A percentile compares a stretch with the other conserved stretches of the same genome.
Conservation (phyloP, 441 rosid genomes). For the Populus hybrid region DNA sequence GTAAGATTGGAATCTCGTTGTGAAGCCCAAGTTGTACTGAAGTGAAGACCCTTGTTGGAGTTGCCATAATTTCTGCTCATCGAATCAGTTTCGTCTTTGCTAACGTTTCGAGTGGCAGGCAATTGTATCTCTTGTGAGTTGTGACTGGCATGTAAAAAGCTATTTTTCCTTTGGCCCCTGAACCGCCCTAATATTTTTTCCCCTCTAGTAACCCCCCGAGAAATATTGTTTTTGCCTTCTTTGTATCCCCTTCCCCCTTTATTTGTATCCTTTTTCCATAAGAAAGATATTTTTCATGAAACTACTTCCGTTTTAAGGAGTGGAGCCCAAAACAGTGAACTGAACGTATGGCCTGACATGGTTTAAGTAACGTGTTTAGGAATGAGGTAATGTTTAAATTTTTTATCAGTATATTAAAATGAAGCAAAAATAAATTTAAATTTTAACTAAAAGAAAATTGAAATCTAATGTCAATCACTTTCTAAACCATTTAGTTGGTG, state of each 20-base stretch:
- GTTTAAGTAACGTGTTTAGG: too few species aligned
- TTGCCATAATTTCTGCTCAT: not conserved
- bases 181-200: not conserved
- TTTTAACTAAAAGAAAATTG: too few species aligned
- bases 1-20: not conserved
- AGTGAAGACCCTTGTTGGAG: conserved; percentile 7
- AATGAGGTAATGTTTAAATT: too few species aligned
- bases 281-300: not conserved
- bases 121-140: conserved; percentile 3
- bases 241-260: not conserved
- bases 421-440: too few species aligned
- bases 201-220: too few species aligned
- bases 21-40: not conserved
- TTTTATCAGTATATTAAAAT: too few species aligned
- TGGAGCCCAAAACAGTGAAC: too few species aligned
- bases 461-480: too few species aligned
- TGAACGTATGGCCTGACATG: too few species aligned
- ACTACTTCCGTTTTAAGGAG: too few species aligned
- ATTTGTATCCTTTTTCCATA: not conserved
- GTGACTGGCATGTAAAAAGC: conserved; percentile 6
- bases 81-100: conserved; percentile 6
- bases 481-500: too few species aligned
- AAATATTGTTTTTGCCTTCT: not conserved
- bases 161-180: conserved; percentile 1
- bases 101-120: conserved; percentile 1